Conservation (phyloP, 257 asterid species). For the Paraleonurus japonicus region DNA sequence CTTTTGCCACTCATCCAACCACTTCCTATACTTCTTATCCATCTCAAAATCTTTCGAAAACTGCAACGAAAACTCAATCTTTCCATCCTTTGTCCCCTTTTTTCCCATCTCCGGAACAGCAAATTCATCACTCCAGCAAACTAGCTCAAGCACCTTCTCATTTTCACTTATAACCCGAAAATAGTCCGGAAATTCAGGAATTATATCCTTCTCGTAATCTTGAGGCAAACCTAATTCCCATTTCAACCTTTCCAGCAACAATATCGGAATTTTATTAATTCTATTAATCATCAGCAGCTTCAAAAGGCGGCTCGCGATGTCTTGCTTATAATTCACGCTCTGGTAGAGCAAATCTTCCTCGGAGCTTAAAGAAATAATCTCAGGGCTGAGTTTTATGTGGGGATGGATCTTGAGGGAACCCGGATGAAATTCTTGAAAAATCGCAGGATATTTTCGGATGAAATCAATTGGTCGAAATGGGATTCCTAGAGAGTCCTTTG, state of each 20-base stretch:
- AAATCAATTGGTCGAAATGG: conserved; percentile 86
- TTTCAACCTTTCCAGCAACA: conserved; percentile 51
- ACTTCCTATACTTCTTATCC: conserved; percentile 80
- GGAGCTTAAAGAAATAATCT: conserved; percentile 37
- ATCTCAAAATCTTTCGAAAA: conserved; percentile 68
- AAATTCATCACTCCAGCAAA: conserved; percentile 79
- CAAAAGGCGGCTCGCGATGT: conserved; percentile 61
- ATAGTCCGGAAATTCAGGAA: conserved; percentile 91
- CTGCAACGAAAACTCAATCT: conserved; percentile 41
- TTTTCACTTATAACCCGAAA: conserved; percentile 47
- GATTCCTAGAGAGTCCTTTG: conserved; percentile 52
- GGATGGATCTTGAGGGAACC: conserved; percentile 63
- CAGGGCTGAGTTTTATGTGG: conserved; percentile 67
- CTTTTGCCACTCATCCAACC: conserved; percentile 93
- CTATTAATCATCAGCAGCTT: conserved; percentile 83
- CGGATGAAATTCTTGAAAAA: conserved; percentile 69
- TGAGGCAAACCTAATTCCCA: conserved; percentile 90
- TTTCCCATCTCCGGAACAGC: conserved; percentile 69
- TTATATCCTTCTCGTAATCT: conserved; percentile 44
- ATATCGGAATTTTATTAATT: conserved; percentile 54
- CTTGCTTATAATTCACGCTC: conserved; percentile 61
- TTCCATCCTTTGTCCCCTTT: conserved; percentile 35
- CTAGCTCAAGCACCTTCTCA: conserved; percentile 60
- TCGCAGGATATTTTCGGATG: conserved; percentile 60
- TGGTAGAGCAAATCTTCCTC: conserved; percentile 60